Percentiles rank a stretch among this genome's conserved stretches.
These are phyloP conservation scores for Colletotrichum destructivum DNA, from an alignment of 2,329 filamentous ascomycete species.

Conservation along the genomic window DNA sequence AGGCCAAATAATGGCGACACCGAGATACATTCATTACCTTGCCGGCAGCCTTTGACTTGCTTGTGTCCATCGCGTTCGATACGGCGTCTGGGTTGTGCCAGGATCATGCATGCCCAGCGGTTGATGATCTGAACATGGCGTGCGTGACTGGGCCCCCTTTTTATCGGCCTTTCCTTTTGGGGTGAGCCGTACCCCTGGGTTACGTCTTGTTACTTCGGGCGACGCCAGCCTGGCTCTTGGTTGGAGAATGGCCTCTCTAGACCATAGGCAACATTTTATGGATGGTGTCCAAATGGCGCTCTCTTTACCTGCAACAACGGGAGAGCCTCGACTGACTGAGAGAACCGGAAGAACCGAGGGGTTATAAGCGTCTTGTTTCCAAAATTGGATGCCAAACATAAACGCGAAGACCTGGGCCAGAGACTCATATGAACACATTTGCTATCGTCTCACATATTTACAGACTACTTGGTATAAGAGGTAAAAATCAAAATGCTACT, in stretches of 20 bases:
- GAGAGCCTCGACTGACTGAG: too few relatives aligned
- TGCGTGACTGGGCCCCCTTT: neutral
- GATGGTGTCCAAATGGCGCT: too few relatives aligned
- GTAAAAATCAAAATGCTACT: neutral
- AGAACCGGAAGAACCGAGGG: too few relatives aligned
- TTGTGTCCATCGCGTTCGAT: neutral
- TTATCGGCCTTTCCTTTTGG: too few relatives aligned
- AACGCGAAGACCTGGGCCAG: neutral
- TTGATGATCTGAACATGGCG: neutral
- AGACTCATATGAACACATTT: neutral
- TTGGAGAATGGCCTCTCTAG: neutral
- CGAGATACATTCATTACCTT: constrained; percentile 1
- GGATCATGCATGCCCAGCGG: too few relatives aligned
- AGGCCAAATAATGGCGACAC: constrained; percentile 23
- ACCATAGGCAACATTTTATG: too few relatives aligned
- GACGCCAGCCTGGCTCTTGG: neutral
- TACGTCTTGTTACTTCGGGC: too few relatives aligned
- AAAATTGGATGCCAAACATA: too few relatives aligned
- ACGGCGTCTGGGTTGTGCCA: neutral
- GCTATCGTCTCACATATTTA: neutral
- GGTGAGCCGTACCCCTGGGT: too few relatives aligned
- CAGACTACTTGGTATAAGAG: neutral
- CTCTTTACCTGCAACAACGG: too few relatives aligned
- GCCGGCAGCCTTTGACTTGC: neutral
- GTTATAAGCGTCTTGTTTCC: too few relatives aligned